These are phyloP conservation scores for Vitis amurensis DNA, from an alignment of 164 flowering plant genomes.

Conservation along the genomic window DNA sequence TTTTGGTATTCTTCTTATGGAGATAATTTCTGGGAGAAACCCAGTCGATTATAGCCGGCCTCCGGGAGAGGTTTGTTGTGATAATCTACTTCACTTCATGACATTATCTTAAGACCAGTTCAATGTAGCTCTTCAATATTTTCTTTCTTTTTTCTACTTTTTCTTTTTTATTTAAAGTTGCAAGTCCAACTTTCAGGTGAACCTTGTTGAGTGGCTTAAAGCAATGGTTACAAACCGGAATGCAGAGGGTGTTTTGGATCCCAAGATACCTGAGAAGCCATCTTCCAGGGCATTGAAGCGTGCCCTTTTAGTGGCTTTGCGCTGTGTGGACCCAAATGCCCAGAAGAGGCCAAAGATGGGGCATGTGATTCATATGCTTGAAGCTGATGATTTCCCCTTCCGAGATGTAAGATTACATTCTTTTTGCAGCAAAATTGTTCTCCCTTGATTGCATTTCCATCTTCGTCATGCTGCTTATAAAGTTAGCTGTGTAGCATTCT, in stretches of 20 bases:
- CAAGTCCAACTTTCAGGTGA: constrained; percentile 49
- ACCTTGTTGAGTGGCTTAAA: constrained; percentile 85
- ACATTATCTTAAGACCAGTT: constrained; percentile 1
- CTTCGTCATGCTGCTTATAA: neutral
- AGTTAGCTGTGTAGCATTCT: neutral
- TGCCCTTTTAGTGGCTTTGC: constrained; percentile 67
- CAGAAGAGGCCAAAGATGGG: constrained; percentile 92
- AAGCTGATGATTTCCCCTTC: constrained; percentile 79
- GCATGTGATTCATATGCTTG: constrained; percentile 91
- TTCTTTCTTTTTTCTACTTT: neutral
- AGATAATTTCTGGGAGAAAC: constrained; percentile 79
- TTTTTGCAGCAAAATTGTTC: neutral
- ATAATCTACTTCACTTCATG: neutral
- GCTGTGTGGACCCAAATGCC: constrained; percentile 81
- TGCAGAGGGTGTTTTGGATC: constrained; percentile 77
- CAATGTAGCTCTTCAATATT: neutral
- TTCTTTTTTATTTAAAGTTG: neutral
- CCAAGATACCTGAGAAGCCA: constrained; percentile 66
- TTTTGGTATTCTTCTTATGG: constrained; percentile 90
- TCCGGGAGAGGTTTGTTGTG: constrained; percentile 65
- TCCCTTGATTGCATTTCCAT: neutral
- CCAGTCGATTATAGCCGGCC: constrained; percentile 90
- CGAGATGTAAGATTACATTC: constrained; percentile 52
- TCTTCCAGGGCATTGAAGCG: constrained; percentile 78
- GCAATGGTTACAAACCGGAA: constrained; percentile 69